Evolutionary conservation across 2,329 filamentous ascomycete genomes (phyloP), one percentile per base, ranked within the genome.

Genomic region (Penicillium sp.): DNA sequence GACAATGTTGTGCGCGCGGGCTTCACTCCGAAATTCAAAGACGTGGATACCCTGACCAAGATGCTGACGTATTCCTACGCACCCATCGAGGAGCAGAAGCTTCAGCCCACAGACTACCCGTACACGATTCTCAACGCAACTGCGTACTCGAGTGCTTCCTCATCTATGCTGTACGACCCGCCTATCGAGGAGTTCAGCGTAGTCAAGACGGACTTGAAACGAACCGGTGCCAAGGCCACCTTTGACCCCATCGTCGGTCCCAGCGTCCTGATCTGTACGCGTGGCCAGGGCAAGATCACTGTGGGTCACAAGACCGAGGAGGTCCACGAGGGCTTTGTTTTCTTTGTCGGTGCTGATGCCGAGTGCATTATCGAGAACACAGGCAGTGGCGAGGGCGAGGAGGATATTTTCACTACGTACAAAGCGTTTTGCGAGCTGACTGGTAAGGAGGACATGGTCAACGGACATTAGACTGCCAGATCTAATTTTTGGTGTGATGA

Each of bases 1-100:
- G 93, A 98, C 76, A 98, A 98, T 53, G 93, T 98, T 23, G 90
- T 98, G 36, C 88, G 93, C 40, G 93, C 93, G 0, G 93, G 93
- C 29, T 93, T 98, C 68, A 98, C 93, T 0, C 93, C 93, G 40
- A 98, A 98, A 65, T 98, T 95, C 78, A 96, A 97, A 72, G 93
- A 98, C 56, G 87, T 97, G 15, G 71, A 82, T 38, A 97, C 89
- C 0, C 76, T 98, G 8, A 88, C 91, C 21, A 77, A 81, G 47
- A 94, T 95, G 83, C 73, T 98, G 52, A 98, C 93, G 0, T 98
- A 98, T 73, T 87, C 83, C 56, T 96, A 94, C 59, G 90, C 93
- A 0, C 91, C 93, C 2, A 96, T 96, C 51, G 83, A 86, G 45
- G 83, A 94, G 69, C 93, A 98, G 66, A 96, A 96, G 73, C 94